Evolutionary conservation across 1,139 yeast genomes (phyloP).

Genomic region (Yamadazyma triangularis): DNA sequence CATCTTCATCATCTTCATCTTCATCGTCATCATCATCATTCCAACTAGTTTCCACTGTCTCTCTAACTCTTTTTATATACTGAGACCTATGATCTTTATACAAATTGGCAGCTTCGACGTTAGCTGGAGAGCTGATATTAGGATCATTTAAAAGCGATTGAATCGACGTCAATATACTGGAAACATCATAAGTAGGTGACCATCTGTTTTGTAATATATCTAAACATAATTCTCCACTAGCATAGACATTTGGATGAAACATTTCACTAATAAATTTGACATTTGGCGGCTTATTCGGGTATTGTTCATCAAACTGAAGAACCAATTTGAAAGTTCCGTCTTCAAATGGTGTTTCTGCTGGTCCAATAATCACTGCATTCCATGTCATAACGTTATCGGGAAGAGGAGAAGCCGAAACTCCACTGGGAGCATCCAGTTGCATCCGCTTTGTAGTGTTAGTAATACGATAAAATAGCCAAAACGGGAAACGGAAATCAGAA

Average conservation of each 20-base stretch:
- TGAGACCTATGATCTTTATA: slow-evolving; percentile 94
- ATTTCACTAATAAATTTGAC: slow-evolving; percentile 89
- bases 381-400: slow-evolving; percentile 97
- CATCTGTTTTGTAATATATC: slow-evolving; percentile 96
- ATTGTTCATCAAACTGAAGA: slow-evolving; percentile 91
- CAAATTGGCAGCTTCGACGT: slow-evolving; percentile 94
- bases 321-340: slow-evolving; percentile 92
- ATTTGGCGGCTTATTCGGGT: slow-evolving; percentile 94
- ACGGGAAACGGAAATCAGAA: no score
- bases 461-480: no score
- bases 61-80: slow-evolving; percentile 85
- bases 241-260: slow-evolving; percentile 98
- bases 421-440: slow-evolving; percentile 98
- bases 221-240: slow-evolving; percentile 90
- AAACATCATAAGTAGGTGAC: slow-evolving; percentile 98
- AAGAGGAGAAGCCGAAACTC: slow-evolving; percentile 94
- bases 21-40: slow-evolving; percentile 58
- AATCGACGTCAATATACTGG: slow-evolving; percentile 88
- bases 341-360: slow-evolving; percentile 95
- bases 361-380: slow-evolving; percentile 97
- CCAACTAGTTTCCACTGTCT: slow-evolving; percentile 92
- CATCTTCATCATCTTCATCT: slow-evolving; percentile 60
- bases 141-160: slow-evolving; percentile 92
- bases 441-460: no score
- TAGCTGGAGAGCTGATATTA: slow-evolving; percentile 94